Base-by-base conservation (phyloP, 495 filamentous ascomycete species). In the Aeminium ludgeri region DNA sequence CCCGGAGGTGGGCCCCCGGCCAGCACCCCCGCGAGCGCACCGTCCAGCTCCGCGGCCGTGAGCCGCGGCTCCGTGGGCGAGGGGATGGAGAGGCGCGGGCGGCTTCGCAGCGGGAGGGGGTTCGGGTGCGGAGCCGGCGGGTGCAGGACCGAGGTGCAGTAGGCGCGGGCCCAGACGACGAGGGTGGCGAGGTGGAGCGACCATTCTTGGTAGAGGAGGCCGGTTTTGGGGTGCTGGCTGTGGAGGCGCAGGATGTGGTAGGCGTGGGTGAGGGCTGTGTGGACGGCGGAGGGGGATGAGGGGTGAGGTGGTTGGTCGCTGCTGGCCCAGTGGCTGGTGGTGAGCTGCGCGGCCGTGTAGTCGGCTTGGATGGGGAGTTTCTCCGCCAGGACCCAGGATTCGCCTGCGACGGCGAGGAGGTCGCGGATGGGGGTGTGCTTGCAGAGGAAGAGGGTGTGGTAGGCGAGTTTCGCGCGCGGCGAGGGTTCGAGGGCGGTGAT, bases 371-470 rank as follows among this genome's bases (percentile, higher is more conserved):
- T 41, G 23, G 31, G 13, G 2, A 61, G 38, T 19, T 59, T 59
- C 38, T 57, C 59, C 7, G 40, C 51, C 16, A 57, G 41, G n/a
- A 58, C 46, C 59, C 59, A 62, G 6, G 48, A 47, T 31, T 62
- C 54, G 3, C 57, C 57, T 6, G 55, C 48, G 1, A 60, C 55
- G 28, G 57, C 57, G 17, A 62, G 46, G 6, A 62, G 45, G 4
- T 55, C 50, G 28, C 59, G 57, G 12, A 62, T 38, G 3, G 57
- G 59, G 10, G 51, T 54, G 27, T 46, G 30, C 25, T 52, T 50
- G 20, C 53, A 49, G 0, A 60, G 51, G 30, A 56, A 46, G 10
- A 52, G n/a, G 6, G 44, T 40, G 36, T 51, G 44, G 31, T 47
- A 51, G 3, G 46, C 37, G 23, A 49, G 41, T 25, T 37, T 27